These are phyloP conservation scores for Penicillium sp. DNA, from an alignment of 2,329 filamentous ascomycete species.

Conservation along the genomic window DNA sequence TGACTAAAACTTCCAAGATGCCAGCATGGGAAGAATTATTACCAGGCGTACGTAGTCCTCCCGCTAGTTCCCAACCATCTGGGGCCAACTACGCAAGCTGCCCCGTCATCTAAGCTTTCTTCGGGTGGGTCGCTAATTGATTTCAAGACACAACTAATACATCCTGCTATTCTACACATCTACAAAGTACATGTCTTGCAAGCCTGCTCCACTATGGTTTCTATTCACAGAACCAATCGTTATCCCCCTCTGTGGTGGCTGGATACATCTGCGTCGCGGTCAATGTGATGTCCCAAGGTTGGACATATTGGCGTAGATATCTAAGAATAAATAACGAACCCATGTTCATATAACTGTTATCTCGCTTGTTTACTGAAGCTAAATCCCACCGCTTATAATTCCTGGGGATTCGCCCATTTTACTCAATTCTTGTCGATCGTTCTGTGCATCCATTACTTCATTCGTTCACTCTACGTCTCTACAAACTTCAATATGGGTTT, in stretches of 20 bases:
- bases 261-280: background rate
- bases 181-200: background rate
- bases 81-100: slow-evolving; percentile 9
- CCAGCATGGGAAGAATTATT: background rate
- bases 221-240: background rate
- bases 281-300: slow-evolving; percentile 4
- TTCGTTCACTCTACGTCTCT: background rate
- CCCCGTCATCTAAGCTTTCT: slow-evolving; percentile 19
- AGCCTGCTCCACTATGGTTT: background rate
- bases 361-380: background rate
- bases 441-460: background rate
- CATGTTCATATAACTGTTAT: background rate
- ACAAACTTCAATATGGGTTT: slow-evolving; percentile 20
- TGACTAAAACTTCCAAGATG: background rate
- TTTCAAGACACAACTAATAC: background rate
- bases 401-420: background rate
- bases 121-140: background rate
- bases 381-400: background rate
- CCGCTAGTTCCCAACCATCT: slow-evolving; percentile 3
- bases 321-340: slow-evolving; percentile 1
- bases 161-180: background rate
- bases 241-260: background rate
- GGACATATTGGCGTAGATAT: background rate
- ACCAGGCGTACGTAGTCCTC: slow-evolving; percentile 5
- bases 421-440: background rate